Evolutionary conservation across 768 basidiomycete genomes (phyloP).

Genomic region (Lactarius hatsudake): DNA sequence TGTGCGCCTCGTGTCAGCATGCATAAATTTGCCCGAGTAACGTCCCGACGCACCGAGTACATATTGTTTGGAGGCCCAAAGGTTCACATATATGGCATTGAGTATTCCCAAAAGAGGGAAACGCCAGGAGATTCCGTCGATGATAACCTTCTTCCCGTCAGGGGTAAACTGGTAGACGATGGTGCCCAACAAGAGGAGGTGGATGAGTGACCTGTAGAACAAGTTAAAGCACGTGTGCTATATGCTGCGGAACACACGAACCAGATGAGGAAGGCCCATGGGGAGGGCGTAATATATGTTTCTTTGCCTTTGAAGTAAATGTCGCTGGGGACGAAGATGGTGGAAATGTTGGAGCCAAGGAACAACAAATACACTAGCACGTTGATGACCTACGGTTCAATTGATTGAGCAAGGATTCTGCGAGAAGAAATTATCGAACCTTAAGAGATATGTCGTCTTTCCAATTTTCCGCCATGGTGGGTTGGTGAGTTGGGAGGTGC

Average conservation of each 20-base stretch:
- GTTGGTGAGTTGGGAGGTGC: not conserved
- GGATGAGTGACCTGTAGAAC: conserved; percentile 70
- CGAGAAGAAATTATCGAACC: conserved; percentile 37
- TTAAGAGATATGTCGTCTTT: conserved; percentile 82
- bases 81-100: conserved; percentile 85
- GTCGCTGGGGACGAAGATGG: conserved; percentile 69
- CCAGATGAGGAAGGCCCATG: conserved; percentile 93
- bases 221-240: conserved; percentile 10
- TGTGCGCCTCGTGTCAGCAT: conserved; percentile 30
- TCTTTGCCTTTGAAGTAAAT: conserved; percentile 74
- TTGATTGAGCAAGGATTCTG: not conserved
- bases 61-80: conserved; percentile 80
- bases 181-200: conserved; percentile 86
- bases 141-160: conserved; percentile 68
- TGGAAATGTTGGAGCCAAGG: conserved; percentile 89
- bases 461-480: conserved; percentile 45
- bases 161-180: conserved; percentile 89
- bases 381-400: conserved; percentile 54
- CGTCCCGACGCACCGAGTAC: conserved; percentile 45
- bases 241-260: conserved; percentile 32
- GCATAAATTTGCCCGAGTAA: not conserved
- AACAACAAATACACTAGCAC: conserved; percentile 80
- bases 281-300: conserved; percentile 93
- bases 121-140: conserved; percentile 89
- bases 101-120: conserved; percentile 85